Conservation (phyloP, 768 basidiomycete species). For the Exsudoporus frostii region DNA sequence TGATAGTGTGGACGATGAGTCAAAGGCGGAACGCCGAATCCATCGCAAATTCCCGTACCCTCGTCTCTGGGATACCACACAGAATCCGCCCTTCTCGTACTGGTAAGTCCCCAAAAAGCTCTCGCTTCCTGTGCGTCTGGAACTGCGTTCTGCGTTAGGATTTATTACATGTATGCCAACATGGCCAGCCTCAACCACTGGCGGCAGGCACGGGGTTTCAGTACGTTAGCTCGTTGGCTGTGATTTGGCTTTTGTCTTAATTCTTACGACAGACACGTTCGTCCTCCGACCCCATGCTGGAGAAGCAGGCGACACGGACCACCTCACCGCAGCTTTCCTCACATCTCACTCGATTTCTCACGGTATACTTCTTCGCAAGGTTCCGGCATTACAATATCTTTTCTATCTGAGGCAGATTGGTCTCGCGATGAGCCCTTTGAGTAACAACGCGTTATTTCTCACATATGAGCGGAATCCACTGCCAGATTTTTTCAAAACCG, state of each 20-base stretch:
- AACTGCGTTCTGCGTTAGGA: slow-evolving; percentile 44
- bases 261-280: slow-evolving; percentile 70
- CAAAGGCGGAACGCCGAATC: slow-evolving; percentile 85
- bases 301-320: slow-evolving; percentile 98
- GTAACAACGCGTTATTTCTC: slow-evolving; percentile 96
- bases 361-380: slow-evolving; percentile 96
- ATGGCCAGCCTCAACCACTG: slow-evolving; percentile 94
- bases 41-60: slow-evolving; percentile 95
- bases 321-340: slow-evolving; percentile 93
- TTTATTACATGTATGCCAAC: slow-evolving; percentile 98
- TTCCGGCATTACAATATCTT: slow-evolving; percentile 94
- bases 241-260: slow-evolving; percentile 2
- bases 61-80: slow-evolving; percentile 79
- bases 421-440: slow-evolving; percentile 96
- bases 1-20: slow-evolving; percentile 99
- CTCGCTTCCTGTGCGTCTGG: neutral
- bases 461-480: slow-evolving; percentile 96
- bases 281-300: slow-evolving; percentile 96
- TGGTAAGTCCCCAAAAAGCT: slow-evolving; percentile 52
- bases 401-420: slow-evolving; percentile 99
- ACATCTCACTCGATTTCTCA: slow-evolving; percentile 98
- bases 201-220: slow-evolving; percentile 85
- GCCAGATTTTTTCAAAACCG: slow-evolving; percentile 94
- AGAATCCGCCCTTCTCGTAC: slow-evolving; percentile 94
- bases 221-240: slow-evolving; percentile 46